These are phyloP conservation scores for Candida nemodendra DNA, from an alignment of 805 yeast species.

Conservation along the genomic window DNA sequence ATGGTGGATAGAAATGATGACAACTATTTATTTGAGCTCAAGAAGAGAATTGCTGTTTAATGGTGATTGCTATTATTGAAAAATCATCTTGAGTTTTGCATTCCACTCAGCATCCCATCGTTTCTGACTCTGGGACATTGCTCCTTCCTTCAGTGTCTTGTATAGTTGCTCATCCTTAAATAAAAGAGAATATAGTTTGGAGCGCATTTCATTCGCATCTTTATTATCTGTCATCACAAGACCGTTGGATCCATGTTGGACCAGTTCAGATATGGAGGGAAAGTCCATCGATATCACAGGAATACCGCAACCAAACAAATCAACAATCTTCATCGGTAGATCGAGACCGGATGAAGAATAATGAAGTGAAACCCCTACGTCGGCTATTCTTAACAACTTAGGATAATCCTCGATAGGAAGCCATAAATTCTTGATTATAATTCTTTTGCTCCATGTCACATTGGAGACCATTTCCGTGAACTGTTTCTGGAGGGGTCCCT, in stretches of 20 bases:
- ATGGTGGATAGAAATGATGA: constrained; percentile 31
- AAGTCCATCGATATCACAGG: constrained; percentile 83
- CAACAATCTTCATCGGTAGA: constrained; percentile 95
- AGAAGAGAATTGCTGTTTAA: constrained; percentile 1
- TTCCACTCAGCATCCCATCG: constrained; percentile 84
- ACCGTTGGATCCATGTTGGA: constrained; percentile 70
- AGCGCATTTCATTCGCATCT: constrained; percentile 44
- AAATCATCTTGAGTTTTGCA: constrained; percentile 37
- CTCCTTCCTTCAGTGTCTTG: constrained; percentile 58
- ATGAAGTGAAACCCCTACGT: constrained; percentile 87
- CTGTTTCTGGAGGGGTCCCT: constrained; percentile 73
- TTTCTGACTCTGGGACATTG: constrained; percentile 60
- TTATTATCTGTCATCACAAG: constrained; percentile 41
- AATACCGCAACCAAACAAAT: constrained; percentile 92
- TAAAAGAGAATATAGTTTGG: constrained; percentile 33
- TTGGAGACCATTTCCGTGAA: constrained; percentile 32
- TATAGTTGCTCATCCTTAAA: constrained; percentile 26
- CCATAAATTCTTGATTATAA: constrained; percentile 71
- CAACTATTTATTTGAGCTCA: constrained; percentile 29
- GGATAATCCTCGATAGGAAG: constrained; percentile 79
- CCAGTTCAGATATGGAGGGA: constrained; percentile 76
- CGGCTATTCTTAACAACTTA: constrained; percentile 67
- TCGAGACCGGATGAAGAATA: constrained; percentile 91
- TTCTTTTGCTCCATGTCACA: constrained; percentile 41
- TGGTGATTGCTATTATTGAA: constrained; percentile 15